phyloP scores from a whole-genome alignment of 352 stramenopile species.

The Phytophthora palmivora region DNA sequence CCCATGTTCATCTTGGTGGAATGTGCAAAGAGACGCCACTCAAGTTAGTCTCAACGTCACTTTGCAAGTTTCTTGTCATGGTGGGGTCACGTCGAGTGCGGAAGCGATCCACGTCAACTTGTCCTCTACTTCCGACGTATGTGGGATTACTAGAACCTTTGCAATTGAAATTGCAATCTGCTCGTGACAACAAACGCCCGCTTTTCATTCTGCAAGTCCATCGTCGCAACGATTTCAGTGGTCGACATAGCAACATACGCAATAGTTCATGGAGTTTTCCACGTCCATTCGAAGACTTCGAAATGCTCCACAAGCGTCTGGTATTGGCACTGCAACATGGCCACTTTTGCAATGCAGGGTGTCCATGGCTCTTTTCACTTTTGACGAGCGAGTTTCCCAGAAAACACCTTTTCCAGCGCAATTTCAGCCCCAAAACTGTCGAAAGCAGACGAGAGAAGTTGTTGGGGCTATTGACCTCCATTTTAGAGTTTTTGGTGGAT shows the following conservation, averaged over 20 bases:
- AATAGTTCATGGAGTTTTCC: conserved; percentile 24
- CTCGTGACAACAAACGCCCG: conserved; percentile 10
- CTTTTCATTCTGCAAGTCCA: conserved; percentile 37
- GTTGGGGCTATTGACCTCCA: conserved; percentile 20
- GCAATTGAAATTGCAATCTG: conserved; percentile 24
- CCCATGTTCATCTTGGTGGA: conserved; percentile 7
- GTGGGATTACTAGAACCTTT: conserved; percentile 36
- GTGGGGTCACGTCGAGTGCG: conserved; percentile 27
- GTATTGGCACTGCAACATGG: conserved; percentile 34
- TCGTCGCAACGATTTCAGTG: conserved; percentile 5
- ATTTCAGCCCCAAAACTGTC: conserved; percentile 21
- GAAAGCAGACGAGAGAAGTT: conserved; percentile 25
- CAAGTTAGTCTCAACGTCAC: not conserved
- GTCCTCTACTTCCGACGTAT: conserved; percentile 29
- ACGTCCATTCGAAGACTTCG: conserved; percentile 34
- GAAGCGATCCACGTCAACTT: conserved; percentile 15
- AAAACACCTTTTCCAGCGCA: conserved; percentile 38
- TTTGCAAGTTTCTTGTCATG: conserved; percentile 17
- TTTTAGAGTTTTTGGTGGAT: conserved; percentile 37
- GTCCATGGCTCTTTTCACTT: conserved; percentile 41
- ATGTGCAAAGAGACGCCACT: conserved; percentile 1
- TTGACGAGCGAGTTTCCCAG: conserved; percentile 40
- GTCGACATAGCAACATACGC: not conserved
- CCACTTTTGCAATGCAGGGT: conserved; percentile 41
- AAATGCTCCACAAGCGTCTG: conserved; percentile 32